Percentiles rank a stretch among this genome's conserved stretches.
Evolutionary conservation across 768 basidiomycete species (phyloP).

Genomic region (Astraeus odoratus): DNA sequence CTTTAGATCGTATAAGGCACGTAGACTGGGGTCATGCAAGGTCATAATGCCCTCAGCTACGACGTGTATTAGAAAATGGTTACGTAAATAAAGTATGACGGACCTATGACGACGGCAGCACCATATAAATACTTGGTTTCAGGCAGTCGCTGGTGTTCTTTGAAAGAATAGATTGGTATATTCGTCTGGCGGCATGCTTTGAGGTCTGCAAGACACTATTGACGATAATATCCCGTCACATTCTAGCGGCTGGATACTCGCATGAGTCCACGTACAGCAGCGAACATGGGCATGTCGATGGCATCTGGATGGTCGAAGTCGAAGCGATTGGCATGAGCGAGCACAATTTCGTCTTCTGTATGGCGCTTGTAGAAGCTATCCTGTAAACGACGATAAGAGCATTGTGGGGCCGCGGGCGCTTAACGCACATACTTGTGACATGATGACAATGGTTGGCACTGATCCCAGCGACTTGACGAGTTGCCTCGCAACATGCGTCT

Average conservation of each 20-base stretch:
- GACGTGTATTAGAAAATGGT: neutral
- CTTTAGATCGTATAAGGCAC: constrained; percentile 88
- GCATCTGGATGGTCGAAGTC: constrained; percentile 93
- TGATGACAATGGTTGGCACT: constrained; percentile 81
- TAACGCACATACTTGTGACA: constrained; percentile 61
- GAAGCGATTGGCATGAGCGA: constrained; percentile 75
- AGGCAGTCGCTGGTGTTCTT: constrained; percentile 73
- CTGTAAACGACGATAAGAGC: constrained; percentile 30
- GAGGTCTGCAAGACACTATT: constrained; percentile 77
- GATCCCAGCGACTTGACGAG: constrained; percentile 77
- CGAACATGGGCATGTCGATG: constrained; percentile 86
- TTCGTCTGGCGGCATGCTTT: constrained; percentile 79
- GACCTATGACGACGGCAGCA: constrained; percentile 84
- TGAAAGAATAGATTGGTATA: constrained; percentile 93
- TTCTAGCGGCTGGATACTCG: neutral
- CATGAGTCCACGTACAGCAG: constrained; percentile 44
- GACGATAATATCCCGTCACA: neutral
- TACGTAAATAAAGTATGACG: constrained; percentile 5
- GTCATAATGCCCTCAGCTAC: constrained; percentile 90
- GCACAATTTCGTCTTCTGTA: constrained; percentile 65
- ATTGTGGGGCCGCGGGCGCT: neutral
- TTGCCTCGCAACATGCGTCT: constrained; percentile 84
- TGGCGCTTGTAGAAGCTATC: constrained; percentile 93
- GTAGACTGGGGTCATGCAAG: constrained; percentile 69
- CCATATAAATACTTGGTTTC: constrained; percentile 90